Conservation (phyloP, 345 rosid genomes). For the Luvunga scandens region DNA sequence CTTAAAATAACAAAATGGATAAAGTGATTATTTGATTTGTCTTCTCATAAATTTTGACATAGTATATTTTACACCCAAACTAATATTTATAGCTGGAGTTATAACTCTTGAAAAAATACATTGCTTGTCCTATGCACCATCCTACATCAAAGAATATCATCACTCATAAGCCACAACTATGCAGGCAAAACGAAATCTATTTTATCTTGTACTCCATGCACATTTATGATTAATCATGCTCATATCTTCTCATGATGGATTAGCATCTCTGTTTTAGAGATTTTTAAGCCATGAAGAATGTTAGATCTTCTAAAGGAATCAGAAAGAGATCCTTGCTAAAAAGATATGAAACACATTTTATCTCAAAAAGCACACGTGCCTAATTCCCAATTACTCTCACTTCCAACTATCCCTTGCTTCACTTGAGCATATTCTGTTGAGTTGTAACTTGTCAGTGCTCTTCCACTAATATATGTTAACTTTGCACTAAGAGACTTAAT, state of each 20-base stretch:
- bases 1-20: too few relatives aligned
- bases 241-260: background rate
- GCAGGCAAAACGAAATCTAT: background rate
- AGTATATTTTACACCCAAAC: too few relatives aligned
- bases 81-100: too few relatives aligned
- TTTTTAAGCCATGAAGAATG: background rate
- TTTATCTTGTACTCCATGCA: background rate
- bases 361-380: constrained; percentile 15
- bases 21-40: too few relatives aligned
- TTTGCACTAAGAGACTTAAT: too few relatives aligned
- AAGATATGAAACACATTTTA: background rate
- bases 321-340: constrained; percentile 10
- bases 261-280: constrained; percentile 1
- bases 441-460: background rate
- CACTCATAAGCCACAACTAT: background rate
- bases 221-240: background rate
- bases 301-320: background rate
- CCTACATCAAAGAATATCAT: too few relatives aligned
- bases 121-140: too few relatives aligned
- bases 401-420: background rate
- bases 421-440: background rate
- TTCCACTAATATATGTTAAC: too few relatives aligned
- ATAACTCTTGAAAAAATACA: too few relatives aligned
- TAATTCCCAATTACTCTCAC: background rate
- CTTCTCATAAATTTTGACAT: too few relatives aligned